These are phyloP conservation scores for Suhomyces guaymorum DNA, from an alignment of 1,139 yeast species.

Conservation along the genomic window DNA sequence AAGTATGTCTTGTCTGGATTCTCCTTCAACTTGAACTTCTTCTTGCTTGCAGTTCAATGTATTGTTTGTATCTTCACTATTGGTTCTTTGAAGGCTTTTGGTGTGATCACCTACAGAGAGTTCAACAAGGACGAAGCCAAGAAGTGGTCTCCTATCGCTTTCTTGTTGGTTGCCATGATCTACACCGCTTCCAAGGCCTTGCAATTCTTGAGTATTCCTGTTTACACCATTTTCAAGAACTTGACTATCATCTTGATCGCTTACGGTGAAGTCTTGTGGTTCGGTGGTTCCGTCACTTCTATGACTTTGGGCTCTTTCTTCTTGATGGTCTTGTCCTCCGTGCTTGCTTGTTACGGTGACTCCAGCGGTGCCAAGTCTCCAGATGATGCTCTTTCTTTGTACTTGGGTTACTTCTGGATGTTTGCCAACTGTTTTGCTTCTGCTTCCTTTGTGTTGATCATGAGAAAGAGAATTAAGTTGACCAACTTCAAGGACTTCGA, in stretches of 20 bases:
- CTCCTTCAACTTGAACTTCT: conserved; percentile 85
- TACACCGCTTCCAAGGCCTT: conserved; percentile 96
- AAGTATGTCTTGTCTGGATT: conserved; percentile 86
- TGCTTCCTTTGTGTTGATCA: conserved; percentile 87
- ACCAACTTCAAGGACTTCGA: conserved; percentile 97
- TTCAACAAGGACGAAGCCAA: conserved; percentile 86
- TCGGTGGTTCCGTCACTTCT: conserved; percentile 87
- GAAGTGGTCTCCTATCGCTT: conserved; percentile 93
- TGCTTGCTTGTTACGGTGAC: conserved; percentile 89
- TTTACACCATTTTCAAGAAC: conserved; percentile 96
- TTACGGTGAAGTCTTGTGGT: conserved; percentile 97
- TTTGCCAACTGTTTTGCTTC: conserved; percentile 88
- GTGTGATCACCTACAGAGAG: conserved; percentile 82
- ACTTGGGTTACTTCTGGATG: conserved; percentile 96
- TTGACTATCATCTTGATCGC: conserved; percentile 95
- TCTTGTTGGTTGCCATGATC: conserved; percentile 87
- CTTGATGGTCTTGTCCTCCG: conserved; percentile 89
- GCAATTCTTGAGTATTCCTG: conserved; percentile 88
- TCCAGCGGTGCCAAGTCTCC: conserved; percentile 36
- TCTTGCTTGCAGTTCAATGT: conserved; percentile 79
- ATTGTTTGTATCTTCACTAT: conserved; percentile 78
- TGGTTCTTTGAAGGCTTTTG: conserved; percentile 66
- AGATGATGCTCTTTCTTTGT: conserved; percentile 45
- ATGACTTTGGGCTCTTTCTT: conserved; percentile 87
- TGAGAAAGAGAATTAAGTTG: conserved; percentile 97